Evolutionary conservation across 1,139 yeast genomes (phyloP).

Genomic region (Spathaspora sp.): DNA sequence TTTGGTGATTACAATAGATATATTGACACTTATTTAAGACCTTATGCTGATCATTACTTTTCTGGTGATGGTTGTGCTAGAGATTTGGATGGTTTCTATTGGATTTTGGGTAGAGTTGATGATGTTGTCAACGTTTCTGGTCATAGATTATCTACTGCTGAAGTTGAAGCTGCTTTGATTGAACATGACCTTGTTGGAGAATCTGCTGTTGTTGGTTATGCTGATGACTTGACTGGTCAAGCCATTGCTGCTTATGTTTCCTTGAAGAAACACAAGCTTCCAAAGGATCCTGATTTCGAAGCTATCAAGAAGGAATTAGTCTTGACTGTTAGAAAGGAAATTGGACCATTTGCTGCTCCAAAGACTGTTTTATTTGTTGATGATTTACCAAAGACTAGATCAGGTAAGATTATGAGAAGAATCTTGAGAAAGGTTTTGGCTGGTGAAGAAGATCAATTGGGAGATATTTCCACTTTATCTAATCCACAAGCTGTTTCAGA

Average conservation of each 20-base stretch:
- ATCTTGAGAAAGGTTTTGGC: constrained; percentile 75
- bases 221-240: constrained; percentile 79
- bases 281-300: constrained; percentile 42
- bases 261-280: constrained; percentile 46
- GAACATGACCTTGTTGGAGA: constrained; percentile 72
- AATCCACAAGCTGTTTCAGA: constrained; percentile 70
- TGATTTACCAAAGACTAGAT: constrained; percentile 80
- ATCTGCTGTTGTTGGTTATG: constrained; percentile 78
- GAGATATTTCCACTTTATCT: constrained; percentile 75
- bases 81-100: constrained; percentile 72
- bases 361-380: constrained; percentile 68
- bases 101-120: constrained; percentile 82
- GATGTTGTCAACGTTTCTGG: constrained; percentile 84
- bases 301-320: constrained; percentile 68
- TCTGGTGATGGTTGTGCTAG: constrained; percentile 85
- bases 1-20: constrained; percentile 68
- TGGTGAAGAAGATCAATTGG: constrained; percentile 76
- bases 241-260: constrained; percentile 83
- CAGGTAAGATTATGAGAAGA: constrained; percentile 85
- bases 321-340: constrained; percentile 73
- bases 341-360: constrained; percentile 85
- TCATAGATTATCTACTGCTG: constrained; percentile 78
- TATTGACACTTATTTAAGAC: constrained; percentile 69
- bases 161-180: constrained; percentile 75
- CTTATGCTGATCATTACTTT: constrained; percentile 69